phyloP scores from a whole-genome alignment of 805 yeast species.

The Metschnikowia lunata region DNA sequence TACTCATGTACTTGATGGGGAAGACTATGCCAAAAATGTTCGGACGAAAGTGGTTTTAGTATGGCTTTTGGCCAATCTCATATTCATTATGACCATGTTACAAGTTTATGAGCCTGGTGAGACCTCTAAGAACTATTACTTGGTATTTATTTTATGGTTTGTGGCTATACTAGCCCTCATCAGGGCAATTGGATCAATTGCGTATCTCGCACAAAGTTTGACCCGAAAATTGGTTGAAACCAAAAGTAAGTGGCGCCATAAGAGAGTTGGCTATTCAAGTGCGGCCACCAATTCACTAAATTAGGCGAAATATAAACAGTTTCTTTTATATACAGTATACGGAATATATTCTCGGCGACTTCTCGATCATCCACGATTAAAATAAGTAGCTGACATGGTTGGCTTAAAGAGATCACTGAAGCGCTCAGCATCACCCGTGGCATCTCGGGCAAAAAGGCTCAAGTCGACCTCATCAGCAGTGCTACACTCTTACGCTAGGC shows the following conservation, averaged over 20 bases:
- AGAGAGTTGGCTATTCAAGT: constrained; percentile 33
- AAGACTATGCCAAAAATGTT: constrained; percentile 91
- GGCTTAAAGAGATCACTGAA: constrained; percentile 38
- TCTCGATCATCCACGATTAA: too few species aligned
- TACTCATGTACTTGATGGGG: constrained; percentile 38
- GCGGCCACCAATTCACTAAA: constrained; percentile 35
- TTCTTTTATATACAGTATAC: constrained; percentile 3
- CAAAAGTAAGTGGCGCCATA: constrained; percentile 39
- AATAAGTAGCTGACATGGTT: constrained; percentile 30
- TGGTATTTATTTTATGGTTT: constrained; percentile 84
- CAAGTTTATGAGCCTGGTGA: constrained; percentile 73
- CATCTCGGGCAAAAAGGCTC: constrained; percentile 22
- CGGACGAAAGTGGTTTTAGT: constrained; percentile 91
- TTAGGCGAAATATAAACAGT: constrained; percentile 1
- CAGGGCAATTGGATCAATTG: constrained; percentile 77
- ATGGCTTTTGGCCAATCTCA: constrained; percentile 85
- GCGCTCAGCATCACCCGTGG: constrained; percentile 17
- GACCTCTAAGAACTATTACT: constrained; percentile 57
- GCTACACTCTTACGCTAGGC: constrained; percentile 44
- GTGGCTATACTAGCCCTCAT: constrained; percentile 81
- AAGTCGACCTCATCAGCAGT: constrained; percentile 39
- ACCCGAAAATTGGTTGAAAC: constrained; percentile 38
- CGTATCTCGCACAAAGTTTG: constrained; percentile 49
- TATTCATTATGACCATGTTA: constrained; percentile 81
- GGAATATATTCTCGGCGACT: not conserved